Conservation (phyloP, 768 basidiomycete species). For the Trametes punicea region DNA sequence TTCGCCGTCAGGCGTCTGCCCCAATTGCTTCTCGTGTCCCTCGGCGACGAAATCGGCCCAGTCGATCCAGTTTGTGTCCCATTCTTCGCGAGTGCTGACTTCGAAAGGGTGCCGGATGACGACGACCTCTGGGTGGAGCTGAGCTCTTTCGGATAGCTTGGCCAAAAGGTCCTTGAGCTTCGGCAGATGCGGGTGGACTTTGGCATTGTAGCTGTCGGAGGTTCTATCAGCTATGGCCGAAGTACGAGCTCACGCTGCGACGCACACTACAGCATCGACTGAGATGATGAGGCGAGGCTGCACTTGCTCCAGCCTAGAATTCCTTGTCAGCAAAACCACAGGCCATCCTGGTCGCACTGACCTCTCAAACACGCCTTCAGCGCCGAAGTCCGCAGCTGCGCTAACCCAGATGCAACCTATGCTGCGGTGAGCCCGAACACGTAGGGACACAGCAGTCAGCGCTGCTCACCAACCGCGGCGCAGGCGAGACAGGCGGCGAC, state of each 20-base stretch:
- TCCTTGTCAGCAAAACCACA: slow-evolving; percentile 2
- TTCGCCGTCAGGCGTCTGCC: slow-evolving; percentile 51
- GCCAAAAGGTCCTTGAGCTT: slow-evolving; percentile 59
- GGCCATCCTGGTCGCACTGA: slow-evolving; percentile 26
- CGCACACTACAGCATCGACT: slow-evolving; percentile 69
- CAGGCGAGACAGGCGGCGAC: slow-evolving; percentile 65
- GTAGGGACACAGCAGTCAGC: not conserved
- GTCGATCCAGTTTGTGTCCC: slow-evolving; percentile 47
- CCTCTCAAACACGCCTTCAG: slow-evolving; percentile 74
- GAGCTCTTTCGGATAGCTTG: slow-evolving; percentile 41
- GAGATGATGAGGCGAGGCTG: slow-evolving; percentile 69
- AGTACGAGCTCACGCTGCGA: not conserved
- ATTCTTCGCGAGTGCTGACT: slow-evolving; percentile 34
- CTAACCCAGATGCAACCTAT: slow-evolving; percentile 75
- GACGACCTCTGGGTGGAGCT: slow-evolving; percentile 47
- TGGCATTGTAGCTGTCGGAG: slow-evolving; percentile 59
- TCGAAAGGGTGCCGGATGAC: slow-evolving; percentile 46
- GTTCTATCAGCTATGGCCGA: not conserved
- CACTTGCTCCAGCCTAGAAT: slow-evolving; percentile 68
- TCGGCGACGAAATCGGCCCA: slow-evolving; percentile 54
- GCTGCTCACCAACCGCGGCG: slow-evolving; percentile 49
- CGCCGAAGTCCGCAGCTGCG: slow-evolving; percentile 80
- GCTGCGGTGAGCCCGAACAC: not conserved
- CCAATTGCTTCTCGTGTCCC: slow-evolving; percentile 45
- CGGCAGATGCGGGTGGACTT: slow-evolving; percentile 61